Conservation (phyloP, 2,329 filamentous ascomycete species). For the Pezizomycotina sp. region DNA sequence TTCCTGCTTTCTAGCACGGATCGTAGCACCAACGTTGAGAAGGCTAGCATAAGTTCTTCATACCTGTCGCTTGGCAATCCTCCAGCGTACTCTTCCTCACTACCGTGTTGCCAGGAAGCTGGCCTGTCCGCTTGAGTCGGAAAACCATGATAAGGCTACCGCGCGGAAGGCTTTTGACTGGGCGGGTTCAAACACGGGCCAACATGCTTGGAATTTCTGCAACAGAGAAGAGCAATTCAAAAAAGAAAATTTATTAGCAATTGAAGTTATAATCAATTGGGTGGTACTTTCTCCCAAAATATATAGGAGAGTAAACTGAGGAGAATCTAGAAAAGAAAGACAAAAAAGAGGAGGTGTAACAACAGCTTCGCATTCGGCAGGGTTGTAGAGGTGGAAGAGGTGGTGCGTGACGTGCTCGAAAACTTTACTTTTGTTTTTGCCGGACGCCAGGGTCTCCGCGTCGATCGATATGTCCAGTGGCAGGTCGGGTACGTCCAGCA, state of each 20-base stretch:
- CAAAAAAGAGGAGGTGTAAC: constrained; percentile 25
- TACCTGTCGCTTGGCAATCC: constrained; percentile 81
- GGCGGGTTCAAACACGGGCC: constrained; percentile 73
- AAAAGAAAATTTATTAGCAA: too few species aligned
- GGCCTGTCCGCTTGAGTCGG: constrained; percentile 76
- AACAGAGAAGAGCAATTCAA: constrained; percentile 1
- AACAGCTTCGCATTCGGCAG: constrained; percentile 57
- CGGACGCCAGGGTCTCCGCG: constrained; percentile 44
- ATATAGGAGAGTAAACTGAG: not conserved
- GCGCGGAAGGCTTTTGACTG: constrained; percentile 82
- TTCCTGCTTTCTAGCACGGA: constrained; percentile 22
- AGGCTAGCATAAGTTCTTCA: constrained; percentile 66
- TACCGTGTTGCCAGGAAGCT: constrained; percentile 47
- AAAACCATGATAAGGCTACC: constrained; percentile 63
- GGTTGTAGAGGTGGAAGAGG: constrained; percentile 71
- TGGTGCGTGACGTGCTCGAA: constrained; percentile 87
- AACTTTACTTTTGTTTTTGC: constrained; percentile 60
- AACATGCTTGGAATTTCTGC: constrained; percentile 77
- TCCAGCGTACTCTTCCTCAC: constrained; percentile 91
- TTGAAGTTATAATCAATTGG: constrained; percentile 9
- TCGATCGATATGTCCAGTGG: constrained; percentile 68
- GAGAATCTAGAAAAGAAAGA: not conserved
- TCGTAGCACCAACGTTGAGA: constrained; percentile 61
- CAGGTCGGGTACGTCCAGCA: constrained; percentile 58
- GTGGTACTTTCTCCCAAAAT: constrained; percentile 1